phyloP scores from a whole-genome alignment of 1,284 basidiomycete species.

The Schizopora paradoxa region DNA sequence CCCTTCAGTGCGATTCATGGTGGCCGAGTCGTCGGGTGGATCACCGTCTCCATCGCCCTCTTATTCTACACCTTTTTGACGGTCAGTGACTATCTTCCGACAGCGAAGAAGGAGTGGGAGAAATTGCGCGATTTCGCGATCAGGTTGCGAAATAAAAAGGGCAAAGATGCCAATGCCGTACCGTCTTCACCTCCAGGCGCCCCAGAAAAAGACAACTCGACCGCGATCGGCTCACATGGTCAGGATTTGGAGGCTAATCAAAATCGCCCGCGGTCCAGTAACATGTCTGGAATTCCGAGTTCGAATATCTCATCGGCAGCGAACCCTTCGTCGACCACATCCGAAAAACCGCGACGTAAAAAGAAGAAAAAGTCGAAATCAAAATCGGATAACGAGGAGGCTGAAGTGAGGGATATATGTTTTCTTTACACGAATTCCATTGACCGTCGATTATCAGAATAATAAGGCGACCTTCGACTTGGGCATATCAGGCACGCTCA shows the following conservation, averaged over 20 bases:
- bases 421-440: neutral
- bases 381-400: neutral
- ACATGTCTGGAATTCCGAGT: too few species aligned
- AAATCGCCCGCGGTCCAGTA: too few species aligned
- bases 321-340: too few species aligned
- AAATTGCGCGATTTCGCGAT: neutral
- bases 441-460: neutral
- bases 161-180: neutral
- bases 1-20: constrained; percentile 22
- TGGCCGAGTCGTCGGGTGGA: constrained; percentile 21
- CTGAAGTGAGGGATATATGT: neutral
- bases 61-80: constrained; percentile 18
- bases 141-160: neutral
- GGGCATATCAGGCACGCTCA: constrained; percentile 12
- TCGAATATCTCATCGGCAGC: too few species aligned
- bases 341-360: neutral
- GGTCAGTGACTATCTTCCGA: constrained; percentile 19
- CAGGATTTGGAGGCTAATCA: too few species aligned
- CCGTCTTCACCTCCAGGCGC: neutral
- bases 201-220: neutral
- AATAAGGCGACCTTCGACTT: neutral
- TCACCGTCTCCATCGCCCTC: constrained; percentile 14
- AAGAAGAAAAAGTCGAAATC: constrained; percentile 1
- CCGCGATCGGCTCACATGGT: neutral
- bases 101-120: constrained; percentile 5